Evolutionary conservation across 2,329 filamentous ascomycete species (phyloP).

Genomic region (Calonectria pseudoreteaudii): DNA sequence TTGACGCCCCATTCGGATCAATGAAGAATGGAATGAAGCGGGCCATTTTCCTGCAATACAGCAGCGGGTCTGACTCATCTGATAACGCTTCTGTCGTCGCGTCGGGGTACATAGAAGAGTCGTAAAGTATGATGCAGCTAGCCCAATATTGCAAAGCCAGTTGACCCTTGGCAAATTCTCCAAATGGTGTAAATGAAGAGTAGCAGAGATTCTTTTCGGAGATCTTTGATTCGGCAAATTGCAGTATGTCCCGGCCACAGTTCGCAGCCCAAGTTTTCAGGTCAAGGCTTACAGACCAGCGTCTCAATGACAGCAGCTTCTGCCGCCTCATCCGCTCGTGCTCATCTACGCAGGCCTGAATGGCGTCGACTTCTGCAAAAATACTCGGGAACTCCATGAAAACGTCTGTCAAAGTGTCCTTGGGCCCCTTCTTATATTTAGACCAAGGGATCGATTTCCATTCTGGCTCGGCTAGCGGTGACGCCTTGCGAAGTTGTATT

Average conservation of each 20-base stretch:
- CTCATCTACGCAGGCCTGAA: neutral
- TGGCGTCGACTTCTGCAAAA: neutral
- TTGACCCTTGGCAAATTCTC: neutral
- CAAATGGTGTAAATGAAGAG: neutral
- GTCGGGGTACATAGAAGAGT: neutral
- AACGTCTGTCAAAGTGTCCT: neutral
- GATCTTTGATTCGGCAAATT: neutral
- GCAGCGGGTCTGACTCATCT: neutral
- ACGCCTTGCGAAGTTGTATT: neutral
- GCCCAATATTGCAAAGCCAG: neutral
- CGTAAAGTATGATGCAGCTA: neutral
- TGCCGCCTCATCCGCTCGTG: neutral
- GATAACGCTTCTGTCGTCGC: too few species aligned
- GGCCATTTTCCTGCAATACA: neutral
- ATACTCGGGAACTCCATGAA: neutral
- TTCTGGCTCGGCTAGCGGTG: neutral
- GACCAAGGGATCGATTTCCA: neutral
- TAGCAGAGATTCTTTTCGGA: neutral
- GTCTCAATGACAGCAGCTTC: neutral
- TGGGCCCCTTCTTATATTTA: neutral
- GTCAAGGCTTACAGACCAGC: neutral
- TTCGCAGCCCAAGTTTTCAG: neutral
- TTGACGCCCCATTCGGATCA: neutral
- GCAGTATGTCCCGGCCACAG: neutral
- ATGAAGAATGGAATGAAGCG: neutral